These are phyloP conservation scores for Suhomyces anneliseae DNA, from an alignment of 1,139 yeast species.

Conservation along the genomic window DNA sequence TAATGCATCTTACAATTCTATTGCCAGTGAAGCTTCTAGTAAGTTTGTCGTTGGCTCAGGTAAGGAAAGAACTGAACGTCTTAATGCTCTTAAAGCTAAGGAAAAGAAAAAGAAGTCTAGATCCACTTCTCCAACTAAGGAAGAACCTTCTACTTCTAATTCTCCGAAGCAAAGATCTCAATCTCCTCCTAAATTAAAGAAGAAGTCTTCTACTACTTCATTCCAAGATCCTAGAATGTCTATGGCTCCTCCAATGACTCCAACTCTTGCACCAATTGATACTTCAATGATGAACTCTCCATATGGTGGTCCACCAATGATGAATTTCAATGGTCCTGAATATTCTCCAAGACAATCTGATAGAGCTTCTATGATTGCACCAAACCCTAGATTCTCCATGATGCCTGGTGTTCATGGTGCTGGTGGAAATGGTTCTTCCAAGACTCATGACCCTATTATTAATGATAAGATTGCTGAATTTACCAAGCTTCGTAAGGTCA, in stretches of 20 bases:
- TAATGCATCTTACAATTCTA: conserved; percentile 31
- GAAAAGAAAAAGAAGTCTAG: conserved; percentile 9
- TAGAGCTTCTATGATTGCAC: conserved; percentile 21
- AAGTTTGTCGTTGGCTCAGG: conserved; percentile 34
- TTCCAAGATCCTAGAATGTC: conserved; percentile 14
- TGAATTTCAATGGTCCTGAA: conserved; percentile 22
- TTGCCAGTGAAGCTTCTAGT: conserved; percentile 39
- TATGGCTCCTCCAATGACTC: conserved; percentile 15
- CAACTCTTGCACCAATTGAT: conserved; percentile 10
- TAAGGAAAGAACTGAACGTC: conserved; percentile 19
- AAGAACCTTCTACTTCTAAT: not conserved
- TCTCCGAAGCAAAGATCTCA: conserved; percentile 6
- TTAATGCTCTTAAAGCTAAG: conserved; percentile 11
- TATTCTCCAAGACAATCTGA: conserved; percentile 10
- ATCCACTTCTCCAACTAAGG: conserved; percentile 8
- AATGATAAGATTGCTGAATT: conserved; percentile 39
- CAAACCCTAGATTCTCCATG: conserved; percentile 9
- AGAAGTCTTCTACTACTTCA: conserved; percentile 11
- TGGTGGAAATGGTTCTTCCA: conserved; percentile 8
- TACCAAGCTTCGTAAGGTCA: conserved; percentile 33
- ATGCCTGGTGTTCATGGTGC: conserved; percentile 7
- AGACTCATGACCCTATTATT: conserved; percentile 21
- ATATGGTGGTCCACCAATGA: conserved; percentile 23
- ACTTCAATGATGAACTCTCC: conserved; percentile 13
- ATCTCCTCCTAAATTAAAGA: conserved; percentile 6